These are phyloP conservation scores for Neovahlkampfia damariscottae DNA, from an alignment of 78 protist species.

Conservation along the genomic window DNA sequence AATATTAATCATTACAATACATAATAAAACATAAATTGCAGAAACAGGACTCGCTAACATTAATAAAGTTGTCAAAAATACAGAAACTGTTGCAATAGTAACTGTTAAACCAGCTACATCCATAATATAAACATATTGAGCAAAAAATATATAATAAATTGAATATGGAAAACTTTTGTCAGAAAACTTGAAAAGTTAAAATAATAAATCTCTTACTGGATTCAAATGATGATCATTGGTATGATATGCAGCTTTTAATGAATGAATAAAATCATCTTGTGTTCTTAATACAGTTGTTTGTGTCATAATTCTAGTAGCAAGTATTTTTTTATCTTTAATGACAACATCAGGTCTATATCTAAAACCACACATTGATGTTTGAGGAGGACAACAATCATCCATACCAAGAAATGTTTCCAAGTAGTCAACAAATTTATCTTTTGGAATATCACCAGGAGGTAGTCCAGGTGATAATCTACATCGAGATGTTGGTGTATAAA, in stretches of 20 bases:
- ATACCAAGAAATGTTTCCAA: background rate
- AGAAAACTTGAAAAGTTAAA: no score
- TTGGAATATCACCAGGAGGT: background rate
- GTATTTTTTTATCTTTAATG: background rate
- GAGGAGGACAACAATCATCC: background rate
- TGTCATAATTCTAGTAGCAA: slow-evolving; percentile 33
- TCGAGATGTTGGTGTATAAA: background rate
- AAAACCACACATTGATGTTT: background rate
- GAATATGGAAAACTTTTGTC: slow-evolving; percentile 30
- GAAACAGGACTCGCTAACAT: no score
- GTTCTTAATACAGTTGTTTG: slow-evolving; percentile 24
- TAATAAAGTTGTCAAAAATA: no score
- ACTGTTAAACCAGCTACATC: slow-evolving; percentile 19
- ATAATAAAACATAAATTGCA: no score
- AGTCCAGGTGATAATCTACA: background rate
- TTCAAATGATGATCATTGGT: no score
- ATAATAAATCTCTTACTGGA: no score
- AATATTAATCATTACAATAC: no score
- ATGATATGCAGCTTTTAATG: background rate
- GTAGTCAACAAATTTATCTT: background rate
- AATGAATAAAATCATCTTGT: slow-evolving; percentile 37
- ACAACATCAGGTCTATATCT: background rate
- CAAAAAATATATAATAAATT: slow-evolving; percentile 51
- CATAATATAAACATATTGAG: slow-evolving; percentile 38
- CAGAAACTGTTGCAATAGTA: slow-evolving; percentile 21